These are phyloP conservation scores for Monilinia fructicola DNA, from an alignment of 2,329 filamentous ascomycete genomes.

Conservation along the genomic window DNA sequence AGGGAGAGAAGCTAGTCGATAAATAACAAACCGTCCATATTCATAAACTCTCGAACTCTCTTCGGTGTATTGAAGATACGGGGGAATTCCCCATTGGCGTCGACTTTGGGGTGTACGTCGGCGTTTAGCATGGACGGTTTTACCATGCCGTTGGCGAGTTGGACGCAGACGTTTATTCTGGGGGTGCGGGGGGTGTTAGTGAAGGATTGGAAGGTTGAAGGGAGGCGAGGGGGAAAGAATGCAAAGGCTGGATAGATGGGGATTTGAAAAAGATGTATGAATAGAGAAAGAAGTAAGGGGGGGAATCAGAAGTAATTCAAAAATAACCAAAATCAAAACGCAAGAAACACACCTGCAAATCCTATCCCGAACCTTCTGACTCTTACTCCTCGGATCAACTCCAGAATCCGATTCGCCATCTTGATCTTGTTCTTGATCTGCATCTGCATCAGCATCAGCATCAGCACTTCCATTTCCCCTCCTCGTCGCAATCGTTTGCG, in stretches of 20 bases:
- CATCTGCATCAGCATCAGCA: not conserved
- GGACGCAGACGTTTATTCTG: conserved; percentile 31
- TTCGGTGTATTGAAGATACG: conserved; percentile 30
- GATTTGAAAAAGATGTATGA: too few relatives aligned
- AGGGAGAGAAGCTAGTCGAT: not conserved
- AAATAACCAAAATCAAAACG: too few relatives aligned
- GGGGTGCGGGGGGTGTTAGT: not conserved
- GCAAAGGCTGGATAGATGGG: not conserved
- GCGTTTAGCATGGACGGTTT: conserved; percentile 25
- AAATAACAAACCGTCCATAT: conserved; percentile 29
- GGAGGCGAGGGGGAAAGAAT: not conserved
- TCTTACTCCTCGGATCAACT: too few relatives aligned
- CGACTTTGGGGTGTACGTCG: conserved; percentile 34
- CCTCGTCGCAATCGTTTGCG: too few relatives aligned
- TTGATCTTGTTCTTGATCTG: too few relatives aligned
- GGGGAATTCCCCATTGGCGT: conserved; percentile 26
- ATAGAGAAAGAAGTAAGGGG: not conserved
- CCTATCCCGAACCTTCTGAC: too few relatives aligned
- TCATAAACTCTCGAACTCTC: conserved; percentile 28
- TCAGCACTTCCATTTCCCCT: not conserved
- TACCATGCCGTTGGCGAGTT: conserved; percentile 31
- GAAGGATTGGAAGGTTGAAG: too few relatives aligned
- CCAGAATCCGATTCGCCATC: not conserved
- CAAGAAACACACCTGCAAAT: too few relatives aligned
- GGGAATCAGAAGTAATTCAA: too few relatives aligned